Evolutionary conservation across 2,329 filamentous ascomycete genomes (phyloP).

Genomic region (Aureobasidium sp.): DNA sequence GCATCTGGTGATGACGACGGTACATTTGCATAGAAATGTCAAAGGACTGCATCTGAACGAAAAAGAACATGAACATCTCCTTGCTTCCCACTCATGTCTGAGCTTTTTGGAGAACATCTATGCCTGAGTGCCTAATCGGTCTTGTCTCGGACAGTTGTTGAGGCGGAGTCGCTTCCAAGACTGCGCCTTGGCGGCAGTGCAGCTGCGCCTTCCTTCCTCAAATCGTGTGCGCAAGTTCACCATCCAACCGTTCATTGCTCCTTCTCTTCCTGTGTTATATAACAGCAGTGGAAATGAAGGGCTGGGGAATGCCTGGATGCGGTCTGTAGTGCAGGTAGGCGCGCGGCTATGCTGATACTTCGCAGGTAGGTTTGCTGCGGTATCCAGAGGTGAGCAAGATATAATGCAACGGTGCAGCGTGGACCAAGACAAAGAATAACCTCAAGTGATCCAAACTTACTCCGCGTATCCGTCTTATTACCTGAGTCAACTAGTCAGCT

Average conservation of each 20-base stretch:
- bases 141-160: neutral
- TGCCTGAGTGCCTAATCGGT: neutral
- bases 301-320: neutral
- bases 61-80: neutral
- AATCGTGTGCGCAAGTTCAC: neutral
- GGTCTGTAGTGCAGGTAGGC: neutral
- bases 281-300: neutral
- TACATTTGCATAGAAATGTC: neutral
- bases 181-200: neutral
- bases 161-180: neutral
- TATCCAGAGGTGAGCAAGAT: neutral
- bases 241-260: neutral
- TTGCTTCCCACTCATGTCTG: neutral
- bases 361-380: neutral
- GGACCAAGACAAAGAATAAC: conserved; percentile 1
- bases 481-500: neutral
- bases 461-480: conserved; percentile 8
- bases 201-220: neutral
- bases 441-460: neutral
- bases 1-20: neutral
- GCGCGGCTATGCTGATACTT: neutral
- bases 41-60: neutral
- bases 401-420: neutral
- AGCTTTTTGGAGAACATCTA: neutral
- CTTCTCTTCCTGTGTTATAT: neutral